Percentiles rank a stretch among this genome's conserved stretches.
phyloP scores from a whole-genome alignment of 108 stramenopile genomes.

The Nitzschia sp. region DNA sequence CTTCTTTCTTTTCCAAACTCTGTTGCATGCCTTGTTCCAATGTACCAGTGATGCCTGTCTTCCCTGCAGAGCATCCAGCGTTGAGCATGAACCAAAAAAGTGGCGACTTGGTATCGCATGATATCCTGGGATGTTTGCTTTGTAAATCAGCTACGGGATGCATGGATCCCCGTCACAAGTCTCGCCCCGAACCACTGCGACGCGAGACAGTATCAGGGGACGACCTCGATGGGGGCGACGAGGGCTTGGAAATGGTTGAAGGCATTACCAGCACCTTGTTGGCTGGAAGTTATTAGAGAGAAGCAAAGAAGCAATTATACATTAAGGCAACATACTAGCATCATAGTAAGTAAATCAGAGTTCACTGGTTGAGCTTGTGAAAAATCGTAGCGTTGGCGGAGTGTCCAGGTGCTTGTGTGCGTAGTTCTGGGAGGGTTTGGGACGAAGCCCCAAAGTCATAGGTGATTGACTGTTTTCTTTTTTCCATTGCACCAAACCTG shows the following conservation, averaged over 20 bases:
- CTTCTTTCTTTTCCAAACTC: constrained; percentile 49
- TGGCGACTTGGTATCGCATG: constrained; percentile 77
- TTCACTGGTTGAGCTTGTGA: too few species aligned
- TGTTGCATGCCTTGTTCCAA: constrained; percentile 69
- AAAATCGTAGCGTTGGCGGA: too few species aligned
- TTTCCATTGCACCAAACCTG: too few species aligned
- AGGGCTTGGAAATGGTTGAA: background rate
- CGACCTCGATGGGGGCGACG: background rate
- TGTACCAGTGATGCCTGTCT: constrained; percentile 8
- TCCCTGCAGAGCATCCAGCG: constrained; percentile 41
- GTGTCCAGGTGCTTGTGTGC: too few species aligned
- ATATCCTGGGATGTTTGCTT: constrained; percentile 57
- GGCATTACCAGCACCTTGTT: background rate
- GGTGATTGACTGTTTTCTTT: too few species aligned
- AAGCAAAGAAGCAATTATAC: too few species aligned
- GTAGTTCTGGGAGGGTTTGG: too few species aligned
- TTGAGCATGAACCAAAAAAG: constrained; percentile 50
- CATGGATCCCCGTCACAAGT: background rate
- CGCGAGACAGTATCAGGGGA: background rate
- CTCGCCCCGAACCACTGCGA: background rate
- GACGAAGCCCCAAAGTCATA: too few species aligned
- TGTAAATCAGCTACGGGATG: constrained; percentile 55
- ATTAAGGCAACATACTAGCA: too few species aligned
- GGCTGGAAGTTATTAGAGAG: too few species aligned
- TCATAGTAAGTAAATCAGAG: too few species aligned